Evolutionary conservation across 208 protist genomes (phyloP), one percentile per base, ranked within the genome.

Genomic region (Tetramitus jugosus): DNA sequence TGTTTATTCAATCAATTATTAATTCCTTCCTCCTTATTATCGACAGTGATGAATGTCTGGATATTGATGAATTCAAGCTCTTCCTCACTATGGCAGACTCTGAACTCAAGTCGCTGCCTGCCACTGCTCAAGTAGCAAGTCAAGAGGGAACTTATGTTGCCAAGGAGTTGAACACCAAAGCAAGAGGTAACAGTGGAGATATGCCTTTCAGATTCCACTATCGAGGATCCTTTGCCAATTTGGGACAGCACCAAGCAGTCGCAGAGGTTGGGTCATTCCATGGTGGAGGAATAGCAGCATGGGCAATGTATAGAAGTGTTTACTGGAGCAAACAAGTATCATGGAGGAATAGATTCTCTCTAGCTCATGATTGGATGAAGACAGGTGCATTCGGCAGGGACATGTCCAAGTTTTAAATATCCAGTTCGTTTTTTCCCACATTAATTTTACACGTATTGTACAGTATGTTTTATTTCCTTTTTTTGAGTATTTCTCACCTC

Each of bases 251-350:
- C 26, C 39, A 74, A n/a, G 42, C 42, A 37, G 67, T 74, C 10
- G 39, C 42, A n/a, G 67, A 74, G 2, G 8, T n/a, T n/a, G n/a
- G n/a, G n/a, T n/a, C n/a, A n/a, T 74, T 10, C 1, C 2, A 26
- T 23, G 17, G 23, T 46, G 20, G 4, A 74, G 13, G 3, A 37
- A 39, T 20, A n/a, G 42, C 1, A 6, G 67, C 7, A 23, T 8
- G 0, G 29, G 3, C 2, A 17, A 39, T 53, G 46, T 3, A n/a
- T 49, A 31, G 42, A 53, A 17, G 13, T 53, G 39, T 43, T 39
- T 74, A 74, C 39, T 53, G 46, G 4, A 39, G n/a, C 6, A 74
- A 74, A 53, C 67, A 74, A 53, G 7, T 53, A 0, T 74, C 67
- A 39, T 53, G 39, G 67, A 74, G 33, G 29, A 74, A 74, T 37